phyloP scores from a whole-genome alignment of 1,139 yeast species.

The Protomyces inundatus region DNA sequence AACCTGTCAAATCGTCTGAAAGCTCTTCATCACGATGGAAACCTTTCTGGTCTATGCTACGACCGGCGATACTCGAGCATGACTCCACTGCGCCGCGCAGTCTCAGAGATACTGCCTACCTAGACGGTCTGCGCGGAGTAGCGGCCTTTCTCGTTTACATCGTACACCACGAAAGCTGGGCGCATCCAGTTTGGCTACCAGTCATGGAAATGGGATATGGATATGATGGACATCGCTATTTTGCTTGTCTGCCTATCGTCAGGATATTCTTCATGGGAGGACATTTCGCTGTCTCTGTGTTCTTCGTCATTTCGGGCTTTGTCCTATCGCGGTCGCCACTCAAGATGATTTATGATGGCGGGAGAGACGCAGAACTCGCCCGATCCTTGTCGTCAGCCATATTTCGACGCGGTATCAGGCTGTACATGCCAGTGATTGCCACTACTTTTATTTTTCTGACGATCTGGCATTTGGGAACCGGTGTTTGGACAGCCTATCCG shows the following conservation, averaged over 20 bases:
- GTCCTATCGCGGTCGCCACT: slow-evolving; percentile 16
- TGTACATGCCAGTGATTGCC: slow-evolving; percentile 19
- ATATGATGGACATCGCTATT: slow-evolving; percentile 1
- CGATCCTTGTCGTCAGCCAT: slow-evolving; percentile 9
- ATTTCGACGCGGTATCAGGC: slow-evolving; percentile 12
- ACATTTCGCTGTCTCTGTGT: slow-evolving; percentile 15
- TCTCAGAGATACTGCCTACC: slow-evolving; percentile 11
- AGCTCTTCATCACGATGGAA: no score
- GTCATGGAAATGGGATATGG: slow-evolving; percentile 19
- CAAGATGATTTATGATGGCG: slow-evolving; percentile 18
- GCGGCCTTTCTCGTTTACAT: slow-evolving; percentile 20
- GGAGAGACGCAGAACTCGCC: slow-evolving; percentile 1
- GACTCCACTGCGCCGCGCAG: background rate
- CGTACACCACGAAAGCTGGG: slow-evolving; percentile 24
- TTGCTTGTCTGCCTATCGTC: slow-evolving; percentile 5
- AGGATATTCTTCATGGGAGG: slow-evolving; percentile 15
- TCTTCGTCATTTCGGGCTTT: slow-evolving; percentile 24
- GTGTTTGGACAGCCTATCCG: slow-evolving; percentile 21
- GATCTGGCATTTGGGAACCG: slow-evolving; percentile 15
- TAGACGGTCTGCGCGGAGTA: slow-evolving; percentile 22
- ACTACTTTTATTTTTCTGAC: slow-evolving; percentile 24
- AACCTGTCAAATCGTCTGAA: no score
- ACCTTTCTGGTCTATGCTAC: no score
- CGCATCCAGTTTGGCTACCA: slow-evolving; percentile 13
- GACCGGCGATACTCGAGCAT: slow-evolving; percentile 1